Percentiles rank a stretch among this genome's conserved stretches.
These are phyloP conservation scores for Thalassiosira profunda DNA, from an alignment of 108 stramenopile species.

Conservation along the genomic window DNA sequence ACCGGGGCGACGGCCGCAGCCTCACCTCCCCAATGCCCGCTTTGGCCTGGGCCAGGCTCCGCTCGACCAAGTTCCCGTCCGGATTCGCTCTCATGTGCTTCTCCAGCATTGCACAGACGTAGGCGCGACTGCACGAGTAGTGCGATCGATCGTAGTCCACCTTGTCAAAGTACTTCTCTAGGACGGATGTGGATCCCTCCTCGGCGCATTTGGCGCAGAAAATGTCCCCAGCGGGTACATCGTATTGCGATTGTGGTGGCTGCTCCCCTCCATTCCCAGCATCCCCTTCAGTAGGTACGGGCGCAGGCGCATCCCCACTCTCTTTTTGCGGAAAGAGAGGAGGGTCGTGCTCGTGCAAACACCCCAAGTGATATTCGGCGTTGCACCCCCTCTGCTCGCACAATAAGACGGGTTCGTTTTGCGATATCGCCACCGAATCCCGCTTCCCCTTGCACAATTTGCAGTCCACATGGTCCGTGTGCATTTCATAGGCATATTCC, in stretches of 20 bases:
- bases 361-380: conserved; percentile 68
- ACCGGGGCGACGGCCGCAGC: conserved; percentile 36
- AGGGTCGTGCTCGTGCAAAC: conserved; percentile 40
- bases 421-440: conserved; percentile 13
- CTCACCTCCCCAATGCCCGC: background rate
- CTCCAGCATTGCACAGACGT: conserved; percentile 43
- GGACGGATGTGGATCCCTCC: conserved; percentile 44
- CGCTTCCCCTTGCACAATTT: conserved; percentile 38
- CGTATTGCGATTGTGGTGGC: background rate
- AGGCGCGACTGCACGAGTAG: conserved; percentile 32
- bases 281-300: too few species aligned
- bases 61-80: conserved; percentile 11
- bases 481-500: background rate
- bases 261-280: conserved; percentile 3
- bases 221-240: conserved; percentile 62
- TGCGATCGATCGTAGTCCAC: conserved; percentile 33
- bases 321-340: background rate
- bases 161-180: conserved; percentile 62
- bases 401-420: conserved; percentile 42
- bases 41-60: background rate
- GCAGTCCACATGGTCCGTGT: background rate
- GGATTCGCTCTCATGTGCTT: conserved; percentile 51
- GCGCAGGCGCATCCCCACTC: background rate
- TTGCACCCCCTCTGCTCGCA: conserved; percentile 54
- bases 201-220: conserved; percentile 61